Evolutionary conservation across 2,329 filamentous ascomycete genomes (phyloP).

Genomic region (Trichophyton benhamiae): DNA sequence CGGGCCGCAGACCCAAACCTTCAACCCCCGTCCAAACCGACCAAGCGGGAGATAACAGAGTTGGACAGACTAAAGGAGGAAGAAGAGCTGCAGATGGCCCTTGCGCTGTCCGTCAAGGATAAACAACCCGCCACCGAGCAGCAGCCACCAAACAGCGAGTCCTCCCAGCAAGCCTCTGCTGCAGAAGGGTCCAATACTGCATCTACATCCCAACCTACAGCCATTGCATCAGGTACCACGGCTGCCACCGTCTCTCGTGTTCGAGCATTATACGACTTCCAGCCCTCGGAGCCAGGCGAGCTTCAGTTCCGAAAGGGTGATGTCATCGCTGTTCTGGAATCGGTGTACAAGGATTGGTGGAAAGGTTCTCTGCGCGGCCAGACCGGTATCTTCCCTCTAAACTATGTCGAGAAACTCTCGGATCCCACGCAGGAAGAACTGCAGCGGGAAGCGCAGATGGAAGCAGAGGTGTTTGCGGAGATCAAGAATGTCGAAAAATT

Average conservation of each 20-base stretch:
- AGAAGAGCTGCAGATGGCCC: constrained; percentile 90
- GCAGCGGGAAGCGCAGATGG: constrained; percentile 91
- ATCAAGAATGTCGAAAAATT: constrained; percentile 70
- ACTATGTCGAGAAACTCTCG: constrained; percentile 94
- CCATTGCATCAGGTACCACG: constrained; percentile 67
- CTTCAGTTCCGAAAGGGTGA: constrained; percentile 94
- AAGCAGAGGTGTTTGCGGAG: constrained; percentile 64
- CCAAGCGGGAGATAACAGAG: constrained; percentile 83
- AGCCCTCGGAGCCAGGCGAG: constrained; percentile 85
- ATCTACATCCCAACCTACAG: constrained; percentile 38
- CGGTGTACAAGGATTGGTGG: constrained; percentile 99
- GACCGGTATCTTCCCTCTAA: constrained; percentile 94
- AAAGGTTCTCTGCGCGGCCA: constrained; percentile 87
- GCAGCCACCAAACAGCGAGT: constrained; percentile 21
- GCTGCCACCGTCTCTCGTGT: constrained; percentile 93
- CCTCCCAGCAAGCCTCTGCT: constrained; percentile 30
- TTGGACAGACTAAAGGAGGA: constrained; percentile 89
- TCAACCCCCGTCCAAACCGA: constrained; percentile 81
- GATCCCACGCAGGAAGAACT: constrained; percentile 91
- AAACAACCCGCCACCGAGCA: constrained; percentile 45
- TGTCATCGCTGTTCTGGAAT: constrained; percentile 92
- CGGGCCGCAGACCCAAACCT: constrained; percentile 65
- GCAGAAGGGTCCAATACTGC: constrained; percentile 12
- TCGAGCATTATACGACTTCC: constrained; percentile 85
- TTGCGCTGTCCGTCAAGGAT: constrained; percentile 85